Conservation (phyloP, 228 moss, liverwort and hornwort genomes). For the Sphagnum fallax region DNA sequence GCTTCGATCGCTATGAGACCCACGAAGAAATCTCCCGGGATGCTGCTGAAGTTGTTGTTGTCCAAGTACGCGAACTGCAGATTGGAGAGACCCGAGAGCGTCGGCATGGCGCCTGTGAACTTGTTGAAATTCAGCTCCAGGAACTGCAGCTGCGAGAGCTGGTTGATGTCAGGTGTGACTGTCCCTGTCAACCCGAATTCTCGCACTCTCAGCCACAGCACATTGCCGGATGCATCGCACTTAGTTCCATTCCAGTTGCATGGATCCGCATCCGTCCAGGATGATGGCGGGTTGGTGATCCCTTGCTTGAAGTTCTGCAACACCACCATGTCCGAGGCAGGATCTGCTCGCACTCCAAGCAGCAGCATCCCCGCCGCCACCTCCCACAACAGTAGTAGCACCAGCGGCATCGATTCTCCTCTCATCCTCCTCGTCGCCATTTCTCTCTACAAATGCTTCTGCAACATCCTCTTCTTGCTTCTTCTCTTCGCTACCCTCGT, state of each 20-base stretch:
- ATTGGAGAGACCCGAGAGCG: constrained; percentile 49
- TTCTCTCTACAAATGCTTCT: no score
- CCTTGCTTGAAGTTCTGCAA: constrained; percentile 28
- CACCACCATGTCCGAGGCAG: constrained; percentile 22
- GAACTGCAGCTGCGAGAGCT: constrained; percentile 37
- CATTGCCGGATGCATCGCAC: constrained; percentile 32
- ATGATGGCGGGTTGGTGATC: constrained; percentile 11
- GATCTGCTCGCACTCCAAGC: constrained; percentile 10
- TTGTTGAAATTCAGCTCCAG: constrained; percentile 60
- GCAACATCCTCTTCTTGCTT: no score
- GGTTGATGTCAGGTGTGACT: constrained; percentile 57
- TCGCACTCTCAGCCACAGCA: constrained; percentile 43
- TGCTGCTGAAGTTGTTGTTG: constrained; percentile 57
- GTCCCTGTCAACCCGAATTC: constrained; percentile 37
- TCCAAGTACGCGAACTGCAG: constrained; percentile 41
- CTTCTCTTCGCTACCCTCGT: no score
- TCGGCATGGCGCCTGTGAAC: constrained; percentile 62
- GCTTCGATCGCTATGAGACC: constrained; percentile 33
- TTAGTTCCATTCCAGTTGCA: constrained; percentile 56
- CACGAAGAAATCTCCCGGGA: constrained; percentile 65
- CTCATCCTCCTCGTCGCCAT: no score
- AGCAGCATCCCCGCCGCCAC: not conserved
- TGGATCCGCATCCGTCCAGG: constrained; percentile 64
- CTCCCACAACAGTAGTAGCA: not conserved
- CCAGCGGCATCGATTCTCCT: not conserved